phyloP scores from a whole-genome alignment of 1,284 basidiomycete genomes.

The Cystobasidium sp. region DNA sequence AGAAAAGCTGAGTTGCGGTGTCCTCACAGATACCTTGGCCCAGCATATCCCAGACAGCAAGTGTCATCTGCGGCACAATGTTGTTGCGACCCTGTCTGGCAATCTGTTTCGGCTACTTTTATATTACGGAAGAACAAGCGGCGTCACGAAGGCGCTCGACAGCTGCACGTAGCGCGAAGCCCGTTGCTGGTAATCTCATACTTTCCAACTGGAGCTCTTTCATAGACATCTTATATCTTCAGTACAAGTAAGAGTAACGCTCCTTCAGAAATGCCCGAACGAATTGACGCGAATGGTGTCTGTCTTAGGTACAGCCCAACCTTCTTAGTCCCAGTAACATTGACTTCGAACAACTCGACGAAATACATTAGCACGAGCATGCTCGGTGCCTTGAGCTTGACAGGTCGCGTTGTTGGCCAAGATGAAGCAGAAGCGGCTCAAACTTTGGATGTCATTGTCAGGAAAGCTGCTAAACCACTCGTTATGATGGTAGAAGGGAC shows the following conservation, averaged over 20 bases:
- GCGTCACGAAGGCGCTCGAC: slow-evolving; percentile 16
- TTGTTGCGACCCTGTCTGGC: slow-evolving; percentile 8
- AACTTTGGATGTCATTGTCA: slow-evolving; percentile 19
- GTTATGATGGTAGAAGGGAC: slow-evolving; percentile 27
- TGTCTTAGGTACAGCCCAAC: slow-evolving; percentile 13
- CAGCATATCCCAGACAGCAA: neutral
- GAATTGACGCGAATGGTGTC: neutral
- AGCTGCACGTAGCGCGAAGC: neutral
- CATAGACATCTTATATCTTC: slow-evolving; percentile 28
- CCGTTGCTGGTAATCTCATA: slow-evolving; percentile 25
- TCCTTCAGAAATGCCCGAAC: neutral
- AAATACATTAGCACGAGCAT: neutral
- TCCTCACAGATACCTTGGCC: slow-evolving; percentile 7
- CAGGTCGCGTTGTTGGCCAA: neutral
- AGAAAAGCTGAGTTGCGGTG: neutral
- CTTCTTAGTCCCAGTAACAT: neutral
- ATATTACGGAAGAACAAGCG: slow-evolving; percentile 24
- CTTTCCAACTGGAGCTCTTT: slow-evolving; percentile 37
- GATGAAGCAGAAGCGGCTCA: neutral
- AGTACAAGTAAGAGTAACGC: slow-evolving; percentile 13
- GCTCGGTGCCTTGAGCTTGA: neutral
- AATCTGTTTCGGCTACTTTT: slow-evolving; percentile 33
- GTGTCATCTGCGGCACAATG: neutral
- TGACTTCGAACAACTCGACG: neutral
- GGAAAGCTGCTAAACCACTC: slow-evolving; percentile 13